phyloP scores from a whole-genome alignment of 192 early-diverging fungal species.

The Coemansia sp. region DNA sequence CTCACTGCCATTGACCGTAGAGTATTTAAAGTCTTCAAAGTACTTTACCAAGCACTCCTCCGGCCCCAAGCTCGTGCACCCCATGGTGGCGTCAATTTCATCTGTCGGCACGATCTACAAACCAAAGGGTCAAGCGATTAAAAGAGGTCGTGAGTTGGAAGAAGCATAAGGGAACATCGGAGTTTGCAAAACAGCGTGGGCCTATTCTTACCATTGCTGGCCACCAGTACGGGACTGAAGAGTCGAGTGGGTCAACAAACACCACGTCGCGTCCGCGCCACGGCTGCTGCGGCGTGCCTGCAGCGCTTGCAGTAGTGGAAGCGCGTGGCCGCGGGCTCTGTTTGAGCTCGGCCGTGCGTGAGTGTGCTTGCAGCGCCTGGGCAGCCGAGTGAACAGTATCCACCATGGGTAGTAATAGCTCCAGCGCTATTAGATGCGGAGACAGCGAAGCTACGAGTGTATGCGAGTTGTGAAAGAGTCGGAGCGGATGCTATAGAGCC shows the following conservation, averaged over 20 bases:
- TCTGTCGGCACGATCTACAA: slow-evolving; percentile 54
- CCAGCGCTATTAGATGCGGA: neutral
- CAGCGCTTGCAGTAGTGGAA: neutral
- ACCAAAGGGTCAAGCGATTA: neutral
- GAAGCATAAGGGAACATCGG: neutral
- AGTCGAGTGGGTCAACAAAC: slow-evolving; percentile 66
- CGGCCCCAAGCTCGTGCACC: slow-evolving; percentile 27
- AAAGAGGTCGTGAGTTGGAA: neutral
- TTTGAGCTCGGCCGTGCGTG: slow-evolving; percentile 7
- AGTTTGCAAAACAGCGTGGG: neutral
- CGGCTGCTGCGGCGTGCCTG: slow-evolving; percentile 7
- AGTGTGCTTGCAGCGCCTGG: slow-evolving; percentile 1
- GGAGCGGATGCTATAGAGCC: neutral
- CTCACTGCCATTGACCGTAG: slow-evolving; percentile 45
- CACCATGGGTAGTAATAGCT: neutral
- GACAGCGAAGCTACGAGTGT: neutral
- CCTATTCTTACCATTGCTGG: slow-evolving; percentile 56
- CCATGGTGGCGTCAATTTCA: slow-evolving; percentile 54
- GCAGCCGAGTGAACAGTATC: neutral
- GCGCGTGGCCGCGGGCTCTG: slow-evolving; percentile 5
- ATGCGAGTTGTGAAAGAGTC: neutral
- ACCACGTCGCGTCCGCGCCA: slow-evolving; percentile 58
- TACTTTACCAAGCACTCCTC: slow-evolving; percentile 55
- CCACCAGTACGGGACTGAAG: slow-evolving; percentile 62
- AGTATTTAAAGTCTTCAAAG: slow-evolving; percentile 56